Conservation (phyloP, 129 eudicot species). For the Lonicera japonica region DNA sequence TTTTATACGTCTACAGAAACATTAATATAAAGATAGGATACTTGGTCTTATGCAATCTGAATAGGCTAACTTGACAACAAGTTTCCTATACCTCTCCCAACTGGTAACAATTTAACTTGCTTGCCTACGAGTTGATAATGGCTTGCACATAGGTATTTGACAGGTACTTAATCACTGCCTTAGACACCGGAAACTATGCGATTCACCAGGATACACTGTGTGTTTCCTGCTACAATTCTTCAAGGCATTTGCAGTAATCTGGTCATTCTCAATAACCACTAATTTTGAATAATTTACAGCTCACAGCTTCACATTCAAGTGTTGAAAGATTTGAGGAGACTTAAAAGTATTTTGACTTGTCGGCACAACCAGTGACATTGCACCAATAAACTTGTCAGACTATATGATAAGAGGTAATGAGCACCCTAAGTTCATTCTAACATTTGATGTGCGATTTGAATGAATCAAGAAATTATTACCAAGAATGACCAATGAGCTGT, state of each 20-base stretch:
- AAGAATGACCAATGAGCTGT: too few species aligned
- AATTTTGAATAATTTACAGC: neutral
- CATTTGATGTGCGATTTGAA: too few species aligned
- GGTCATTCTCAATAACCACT: neutral
- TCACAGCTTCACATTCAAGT: neutral
- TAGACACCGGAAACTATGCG: neutral
- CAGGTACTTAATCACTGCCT: neutral
- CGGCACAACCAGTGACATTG: neutral
- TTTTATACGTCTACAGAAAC: too few species aligned
- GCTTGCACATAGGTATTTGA: neutral
- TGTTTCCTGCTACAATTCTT: neutral
- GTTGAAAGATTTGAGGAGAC: neutral
- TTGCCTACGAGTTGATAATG: neutral
- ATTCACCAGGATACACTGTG: neutral
- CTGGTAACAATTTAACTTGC: neutral
- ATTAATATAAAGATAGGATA: too few species aligned
- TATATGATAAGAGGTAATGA: too few species aligned
- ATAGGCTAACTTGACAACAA: neutral
- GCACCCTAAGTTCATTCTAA: too few species aligned
- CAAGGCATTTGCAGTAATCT: neutral
- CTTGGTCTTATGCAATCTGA: neutral
- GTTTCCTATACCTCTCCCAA: neutral
- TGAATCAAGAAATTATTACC: neutral
- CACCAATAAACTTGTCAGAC: neutral
- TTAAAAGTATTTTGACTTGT: too few species aligned